Base-by-base conservation (phyloP, 257 asterid genomes). In the Solanum paucissectum region DNA sequence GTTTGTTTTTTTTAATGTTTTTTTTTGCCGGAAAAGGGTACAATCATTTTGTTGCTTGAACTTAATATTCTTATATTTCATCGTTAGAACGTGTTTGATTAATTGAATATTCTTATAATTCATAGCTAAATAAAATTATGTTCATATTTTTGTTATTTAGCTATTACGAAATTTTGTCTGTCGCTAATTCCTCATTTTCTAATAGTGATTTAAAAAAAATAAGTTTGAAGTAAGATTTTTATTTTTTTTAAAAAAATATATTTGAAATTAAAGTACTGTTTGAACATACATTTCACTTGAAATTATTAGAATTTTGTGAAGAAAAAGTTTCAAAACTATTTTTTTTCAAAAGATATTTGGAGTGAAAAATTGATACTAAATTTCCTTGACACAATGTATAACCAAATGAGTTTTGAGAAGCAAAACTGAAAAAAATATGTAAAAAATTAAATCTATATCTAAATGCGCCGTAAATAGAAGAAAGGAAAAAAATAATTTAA, bases 61-160 rank as follows among this genome's bases (percentile, higher is more conserved):
- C 85, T 81, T 44, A 42, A 44, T 14, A 77, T 14, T n/a, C n/a
- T n/a, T n/a, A n/a, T 23, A 60, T 4, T 60, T 10, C 29, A 60
- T 23, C 2, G 3, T 9, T 60, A 60, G 1, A 23, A 9, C 2
- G 6, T 23, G 5, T 21, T 0, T 21, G 27, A 4, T 4, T 21
- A 60, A 60, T 60, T 21, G 68, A 60, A 21, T 60, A 2, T 55
- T 55, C 11, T 55, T 16, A 55, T 18, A 21, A 60, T 8, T 8
- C 2, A 60, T 21, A 60, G 27, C 5, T 60, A 60, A 60, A 1
- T 21, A 21, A 8, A 6, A 23, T 21, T 8, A 58, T 0, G 5
- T 6, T 60, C 1, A 58, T 1, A 20, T 8, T 21, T 58, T 21
- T 58, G 12, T 21, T 8, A 0, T 21, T 58, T 58, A 21, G 68